phyloP scores from a whole-genome alignment of 495 filamentous ascomycete genomes.

The Trichoderma orchidacearum region DNA sequence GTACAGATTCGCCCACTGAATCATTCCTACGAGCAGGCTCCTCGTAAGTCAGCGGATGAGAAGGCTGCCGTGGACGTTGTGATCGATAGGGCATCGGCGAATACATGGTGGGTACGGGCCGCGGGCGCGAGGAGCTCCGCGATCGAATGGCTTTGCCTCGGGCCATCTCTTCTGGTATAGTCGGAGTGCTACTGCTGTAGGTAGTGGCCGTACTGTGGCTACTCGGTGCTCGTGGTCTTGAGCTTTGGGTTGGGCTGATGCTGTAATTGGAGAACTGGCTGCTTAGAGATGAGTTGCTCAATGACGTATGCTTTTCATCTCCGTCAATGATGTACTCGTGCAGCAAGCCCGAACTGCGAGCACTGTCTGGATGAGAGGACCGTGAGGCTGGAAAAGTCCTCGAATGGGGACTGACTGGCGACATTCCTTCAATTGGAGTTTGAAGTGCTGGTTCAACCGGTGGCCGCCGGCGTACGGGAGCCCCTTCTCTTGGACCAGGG shows the following conservation, averaged over 20 bases:
- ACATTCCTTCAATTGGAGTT: neutral
- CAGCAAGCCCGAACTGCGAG: neutral
- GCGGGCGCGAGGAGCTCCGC: neutral
- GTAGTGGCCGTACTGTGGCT: neutral
- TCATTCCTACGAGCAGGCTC: conserved; percentile 3
- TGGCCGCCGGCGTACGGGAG: neutral
- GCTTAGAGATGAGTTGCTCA: neutral
- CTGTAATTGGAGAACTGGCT: neutral
- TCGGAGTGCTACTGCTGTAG: neutral
- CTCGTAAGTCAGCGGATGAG: conserved; percentile 4
- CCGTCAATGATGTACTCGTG: neutral
- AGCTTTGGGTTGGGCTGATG: neutral
- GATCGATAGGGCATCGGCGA: neutral
- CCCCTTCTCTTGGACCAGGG: neutral
- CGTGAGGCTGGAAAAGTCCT: neutral
- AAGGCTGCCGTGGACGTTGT: conserved; percentile 3
- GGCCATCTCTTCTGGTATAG: neutral
- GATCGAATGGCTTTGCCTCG: neutral
- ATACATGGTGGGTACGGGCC: neutral
- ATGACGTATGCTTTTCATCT: neutral
- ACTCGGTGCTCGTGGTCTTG: neutral
- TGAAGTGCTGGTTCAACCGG: neutral
- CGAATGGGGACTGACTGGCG: neutral
- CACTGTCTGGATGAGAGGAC: neutral
- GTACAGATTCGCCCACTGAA: neutral